phyloP scores from a whole-genome alignment of 2,329 filamentous ascomycete species.

The Sporothrix dimorphospora region DNA sequence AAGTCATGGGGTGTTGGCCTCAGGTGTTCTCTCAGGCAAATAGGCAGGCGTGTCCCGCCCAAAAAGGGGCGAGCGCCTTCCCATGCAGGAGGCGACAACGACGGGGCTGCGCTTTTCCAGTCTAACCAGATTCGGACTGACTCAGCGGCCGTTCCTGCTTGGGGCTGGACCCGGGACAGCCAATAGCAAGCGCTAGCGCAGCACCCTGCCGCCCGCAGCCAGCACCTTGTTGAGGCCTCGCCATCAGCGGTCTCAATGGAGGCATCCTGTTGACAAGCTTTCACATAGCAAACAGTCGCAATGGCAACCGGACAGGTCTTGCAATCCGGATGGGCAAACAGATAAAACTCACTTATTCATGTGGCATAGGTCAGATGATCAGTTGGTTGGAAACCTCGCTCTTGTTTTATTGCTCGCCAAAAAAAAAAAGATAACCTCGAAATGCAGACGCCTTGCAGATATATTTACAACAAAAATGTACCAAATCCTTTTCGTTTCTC shows the following conservation, averaged over 20 bases:
- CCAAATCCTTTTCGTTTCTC: not conserved
- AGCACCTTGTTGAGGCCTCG: not conserved
- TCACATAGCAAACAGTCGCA: not conserved
- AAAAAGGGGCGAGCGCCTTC: slow-evolving; percentile 16
- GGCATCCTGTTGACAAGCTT: not conserved
- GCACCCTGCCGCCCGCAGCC: not conserved
- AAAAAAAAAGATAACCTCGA: not conserved
- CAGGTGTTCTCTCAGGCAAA: slow-evolving; percentile 2
- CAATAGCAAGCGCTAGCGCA: slow-evolving; percentile 5
- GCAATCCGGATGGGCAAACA: not conserved
- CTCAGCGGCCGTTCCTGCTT: not conserved
- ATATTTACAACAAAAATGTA: not conserved
- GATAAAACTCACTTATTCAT: not conserved
- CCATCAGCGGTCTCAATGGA: no score
- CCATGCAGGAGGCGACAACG: not conserved
- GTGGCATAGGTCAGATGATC: not conserved
- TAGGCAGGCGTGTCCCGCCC: not conserved
- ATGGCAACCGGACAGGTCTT: not conserved
- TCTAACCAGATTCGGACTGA: slow-evolving; percentile 11
- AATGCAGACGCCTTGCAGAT: slow-evolving; percentile 1
- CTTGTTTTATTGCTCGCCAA: not conserved
- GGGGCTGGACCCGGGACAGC: not conserved
- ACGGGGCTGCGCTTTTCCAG: not conserved
- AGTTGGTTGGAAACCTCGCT: not conserved
- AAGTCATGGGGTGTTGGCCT: slow-evolving; percentile 11